Evolutionary conservation across 1,139 yeast genomes (phyloP).

Genomic region (Pichia sp.): DNA sequence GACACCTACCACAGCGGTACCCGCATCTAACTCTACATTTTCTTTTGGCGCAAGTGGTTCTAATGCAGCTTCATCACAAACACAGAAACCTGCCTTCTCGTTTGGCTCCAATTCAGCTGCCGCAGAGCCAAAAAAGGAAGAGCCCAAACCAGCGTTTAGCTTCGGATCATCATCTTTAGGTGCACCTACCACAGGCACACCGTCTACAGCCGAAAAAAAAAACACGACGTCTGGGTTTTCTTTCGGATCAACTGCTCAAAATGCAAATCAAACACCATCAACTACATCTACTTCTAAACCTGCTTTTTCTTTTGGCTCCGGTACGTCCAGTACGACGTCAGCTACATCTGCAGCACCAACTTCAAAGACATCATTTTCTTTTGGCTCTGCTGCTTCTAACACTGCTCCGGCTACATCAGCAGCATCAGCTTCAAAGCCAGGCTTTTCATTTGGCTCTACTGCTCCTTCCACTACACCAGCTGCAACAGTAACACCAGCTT

Average conservation of each 20-base stretch:
- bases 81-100: neutral
- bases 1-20: neutral
- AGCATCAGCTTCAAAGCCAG: slow-evolving; percentile 17
- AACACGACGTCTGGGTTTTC: slow-evolving; percentile 12
- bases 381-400: neutral
- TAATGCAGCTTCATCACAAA: neutral
- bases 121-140: neutral
- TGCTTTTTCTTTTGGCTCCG: too few relatives aligned
- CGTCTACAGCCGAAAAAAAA: neutral
- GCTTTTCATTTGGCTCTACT: slow-evolving; percentile 29
- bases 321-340: too few relatives aligned
- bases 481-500: slow-evolving; percentile 19
- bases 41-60: neutral
- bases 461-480: slow-evolving; percentile 8
- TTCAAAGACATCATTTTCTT: too few relatives aligned
- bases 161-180: slow-evolving; percentile 18
- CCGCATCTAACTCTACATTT: neutral
- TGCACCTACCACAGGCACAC: slow-evolving; percentile 13
- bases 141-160: slow-evolving; percentile 8
- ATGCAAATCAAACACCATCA: neutral
- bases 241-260: slow-evolving; percentile 24
- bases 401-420: slow-evolving; percentile 22
- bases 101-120: neutral
- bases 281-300: neutral
- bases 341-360: too few relatives aligned